Base-by-base conservation (phyloP, 441 rosid species). In the Corymbia citriodora region DNA sequence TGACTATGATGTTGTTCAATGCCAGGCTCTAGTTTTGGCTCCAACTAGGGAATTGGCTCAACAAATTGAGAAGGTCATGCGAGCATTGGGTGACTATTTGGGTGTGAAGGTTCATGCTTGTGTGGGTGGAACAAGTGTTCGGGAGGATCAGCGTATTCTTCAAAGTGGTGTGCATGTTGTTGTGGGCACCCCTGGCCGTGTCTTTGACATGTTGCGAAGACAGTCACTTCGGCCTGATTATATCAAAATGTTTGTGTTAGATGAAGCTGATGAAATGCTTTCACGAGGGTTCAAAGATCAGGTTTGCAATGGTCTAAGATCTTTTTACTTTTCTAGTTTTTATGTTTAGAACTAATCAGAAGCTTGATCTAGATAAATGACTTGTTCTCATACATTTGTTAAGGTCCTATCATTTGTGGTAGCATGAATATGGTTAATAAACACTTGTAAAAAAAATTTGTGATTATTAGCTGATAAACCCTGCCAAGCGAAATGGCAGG, bases 101-200 rank as follows among this genome's bases (percentile, higher is more conserved):
- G 96, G 97, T 65, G 98, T 96, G 68, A 96, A 95, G 94, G 99
- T 96, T 87, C 99, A 97, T 91, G 97, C 99, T 55, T 96, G 99
- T 92, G 99, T 96, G 14, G 99, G 99, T 92, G 99, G 98, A 72
- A 96, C 98, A 59, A 95, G 95, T 89, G 97, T 96, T 55, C 96
- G 96, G 85, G 98, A 96, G 92, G 98, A 95, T 89, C 97, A 95
- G 33, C 95, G 96, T 19, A 96, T 97, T 88, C 96, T 97, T 85
- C 95, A 94, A 82, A 93, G 94, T 83, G 99, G 98, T 36, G 99
- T 97, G 57, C 97, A 96, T 92, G 98, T 96, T 89, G 97, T 97
- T 57, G 98, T 97, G 85, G 99, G 98, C 25, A 96, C 98, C 55
- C 99, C 98, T 72, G 97, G 99, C 59, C 99, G 97, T 94, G 98